phyloP scores from a whole-genome alignment of 2,329 filamentous ascomycete genomes.

The Pseudopithomyces maydicus region DNA sequence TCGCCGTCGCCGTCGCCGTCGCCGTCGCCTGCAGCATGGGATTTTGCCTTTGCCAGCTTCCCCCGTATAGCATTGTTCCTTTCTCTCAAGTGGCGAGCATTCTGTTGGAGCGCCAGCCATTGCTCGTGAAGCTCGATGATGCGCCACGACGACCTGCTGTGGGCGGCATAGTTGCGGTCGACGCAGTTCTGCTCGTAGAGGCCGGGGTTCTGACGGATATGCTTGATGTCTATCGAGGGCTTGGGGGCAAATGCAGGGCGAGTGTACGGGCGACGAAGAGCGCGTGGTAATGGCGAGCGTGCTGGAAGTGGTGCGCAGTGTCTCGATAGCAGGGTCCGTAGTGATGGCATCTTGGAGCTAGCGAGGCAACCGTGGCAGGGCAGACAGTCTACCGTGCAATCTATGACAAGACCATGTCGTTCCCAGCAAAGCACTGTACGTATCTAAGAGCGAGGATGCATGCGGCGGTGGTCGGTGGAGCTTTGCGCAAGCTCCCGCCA shows the following conservation, averaged over 20 bases:
- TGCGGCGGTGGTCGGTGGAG: too few species aligned
- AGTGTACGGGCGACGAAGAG: slow-evolving; percentile 49
- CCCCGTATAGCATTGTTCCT: slow-evolving; percentile 68
- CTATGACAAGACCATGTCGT: neutral
- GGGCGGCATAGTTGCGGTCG: slow-evolving; percentile 77
- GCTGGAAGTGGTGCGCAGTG: slow-evolving; percentile 17
- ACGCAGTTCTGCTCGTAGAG: slow-evolving; percentile 83
- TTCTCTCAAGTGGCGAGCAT: slow-evolving; percentile 66
- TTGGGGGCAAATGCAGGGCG: slow-evolving; percentile 78
- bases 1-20: slow-evolving; percentile 45
- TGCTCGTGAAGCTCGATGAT: slow-evolving; percentile 58
- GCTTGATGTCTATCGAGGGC: slow-evolving; percentile 79
- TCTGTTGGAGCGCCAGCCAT: slow-evolving; percentile 58
- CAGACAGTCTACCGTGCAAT: neutral
- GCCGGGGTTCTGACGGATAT: slow-evolving; percentile 84
- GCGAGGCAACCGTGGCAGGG: neutral
- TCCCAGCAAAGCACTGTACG: too few species aligned
- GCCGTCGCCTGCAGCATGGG: slow-evolving; percentile 35
- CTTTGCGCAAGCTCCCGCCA: slow-evolving; percentile 10
- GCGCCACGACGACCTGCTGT: slow-evolving; percentile 57
- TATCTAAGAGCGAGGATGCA: too few species aligned
- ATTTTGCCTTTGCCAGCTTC: slow-evolving; percentile 51
- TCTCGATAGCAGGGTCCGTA: slow-evolving; percentile 21
- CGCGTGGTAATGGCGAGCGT: slow-evolving; percentile 28
- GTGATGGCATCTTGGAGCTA: slow-evolving; percentile 27